Evolutionary conservation across 2,329 filamentous ascomycete species (phyloP), one percentile per base, ranked within the genome.

Genomic region (Alternaria triticina): DNA sequence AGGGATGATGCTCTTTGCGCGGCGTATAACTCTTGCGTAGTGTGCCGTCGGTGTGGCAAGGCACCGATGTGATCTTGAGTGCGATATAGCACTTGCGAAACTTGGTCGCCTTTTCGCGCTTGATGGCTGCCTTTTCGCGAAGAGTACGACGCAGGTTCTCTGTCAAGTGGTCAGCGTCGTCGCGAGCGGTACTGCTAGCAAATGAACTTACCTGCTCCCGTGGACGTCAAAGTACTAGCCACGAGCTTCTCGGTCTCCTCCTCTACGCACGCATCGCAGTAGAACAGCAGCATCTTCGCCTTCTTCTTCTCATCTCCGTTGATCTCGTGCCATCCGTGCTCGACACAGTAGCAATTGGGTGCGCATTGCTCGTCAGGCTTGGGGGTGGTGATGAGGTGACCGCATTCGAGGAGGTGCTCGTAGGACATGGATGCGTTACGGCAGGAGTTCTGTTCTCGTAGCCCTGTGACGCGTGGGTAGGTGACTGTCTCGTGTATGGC

Each of bases 11-110:
- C 10, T 56, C 17, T 9, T 45, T 13, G 10, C 27, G 54, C 2
- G 65, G 56, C 10, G 15, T 13, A 17, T 67, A 66, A 5, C 40
- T 5, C 2, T n/a, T 13, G 5, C 13, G 7, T 0, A 40, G 10
- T 4, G 30, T 11, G 7, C 66, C 66, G 7, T 68, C 57, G 6
- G 46, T 20, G 3, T 44, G 45, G 33, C 68, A 70, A 1, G 62
- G 64, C 10, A 71, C 22, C 13, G 46, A 59, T 0, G 52, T 59
- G 12, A 54, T 9, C 17, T 70, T 70, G 9, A 57, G 55, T 2
- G 28, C 68, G 13, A 70, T 66, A 17, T 65, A 68, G 47, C 69
- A 70, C 22, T 54, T 61, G 3, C 69, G 57, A 15, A 52, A 70
- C 2, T 47, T 47, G 2, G 13, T 51, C 5, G 20, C 23, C 36